Percentiles rank a stretch among this genome's conserved stretches.
Conservation (phyloP, 2,329 filamentous ascomycete species). For the Diaporthe citrichinensis region DNA sequence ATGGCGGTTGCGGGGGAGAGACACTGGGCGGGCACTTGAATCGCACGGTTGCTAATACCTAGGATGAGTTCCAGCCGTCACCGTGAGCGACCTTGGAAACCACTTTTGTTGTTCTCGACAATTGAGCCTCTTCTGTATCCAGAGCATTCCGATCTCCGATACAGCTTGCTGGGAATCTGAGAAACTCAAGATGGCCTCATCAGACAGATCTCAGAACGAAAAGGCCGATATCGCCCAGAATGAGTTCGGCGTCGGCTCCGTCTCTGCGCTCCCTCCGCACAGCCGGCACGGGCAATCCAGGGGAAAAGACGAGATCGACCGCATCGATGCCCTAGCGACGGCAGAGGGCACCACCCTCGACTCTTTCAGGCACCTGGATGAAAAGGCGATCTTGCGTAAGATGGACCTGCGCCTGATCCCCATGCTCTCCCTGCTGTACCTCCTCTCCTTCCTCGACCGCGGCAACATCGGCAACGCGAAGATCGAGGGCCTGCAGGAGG, state of each 20-base stretch:
- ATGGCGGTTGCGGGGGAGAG: neutral
- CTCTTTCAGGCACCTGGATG: constrained; percentile 59
- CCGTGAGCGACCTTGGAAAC: neutral
- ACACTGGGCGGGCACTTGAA: too few species aligned
- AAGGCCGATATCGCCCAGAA: constrained; percentile 36
- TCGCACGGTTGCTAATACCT: neutral
- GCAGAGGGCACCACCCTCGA: constrained; percentile 41
- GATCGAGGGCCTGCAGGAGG: constrained; percentile 69
- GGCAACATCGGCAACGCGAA: constrained; percentile 78
- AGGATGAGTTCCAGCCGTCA: neutral
- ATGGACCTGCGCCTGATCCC: constrained; percentile 69
- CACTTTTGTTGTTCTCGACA: neutral
- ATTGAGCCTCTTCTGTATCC: neutral
- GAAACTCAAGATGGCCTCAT: constrained; percentile 5
- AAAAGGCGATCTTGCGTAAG: constrained; percentile 72
- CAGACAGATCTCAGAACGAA: constrained; percentile 16
- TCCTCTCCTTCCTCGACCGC: constrained; percentile 78
- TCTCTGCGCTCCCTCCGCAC: neutral
- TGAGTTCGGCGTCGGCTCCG: constrained; percentile 25
- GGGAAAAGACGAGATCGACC: constrained; percentile 37
- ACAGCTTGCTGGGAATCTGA: too few species aligned
- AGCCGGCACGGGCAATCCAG: constrained; percentile 2
- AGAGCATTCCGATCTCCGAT: neutral
- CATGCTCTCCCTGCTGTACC: constrained; percentile 76
- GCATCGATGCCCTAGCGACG: constrained; percentile 42